Evolutionary conservation across 2,329 filamentous ascomycete genomes (phyloP).

Genomic region (Aspergillus sp.): DNA sequence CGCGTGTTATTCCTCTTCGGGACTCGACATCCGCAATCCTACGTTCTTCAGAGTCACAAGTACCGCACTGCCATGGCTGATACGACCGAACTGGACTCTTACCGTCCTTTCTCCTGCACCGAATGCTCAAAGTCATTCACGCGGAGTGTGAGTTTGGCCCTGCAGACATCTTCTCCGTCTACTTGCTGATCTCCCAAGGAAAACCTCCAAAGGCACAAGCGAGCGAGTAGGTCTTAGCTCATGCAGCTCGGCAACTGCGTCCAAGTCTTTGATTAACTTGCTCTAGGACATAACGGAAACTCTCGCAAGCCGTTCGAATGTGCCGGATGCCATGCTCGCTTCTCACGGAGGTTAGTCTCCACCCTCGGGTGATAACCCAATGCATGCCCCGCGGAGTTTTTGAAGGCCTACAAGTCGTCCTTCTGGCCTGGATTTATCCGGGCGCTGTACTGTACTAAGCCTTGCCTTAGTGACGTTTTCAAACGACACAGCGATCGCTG

Average conservation of each 20-base stretch:
- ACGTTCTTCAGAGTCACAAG: too few relatives aligned
- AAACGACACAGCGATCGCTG: not conserved
- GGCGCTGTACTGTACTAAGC: not conserved
- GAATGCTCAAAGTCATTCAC: conserved; percentile 5
- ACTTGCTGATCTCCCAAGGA: not conserved
- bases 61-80: too few relatives aligned
- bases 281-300: not conserved
- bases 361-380: too few relatives aligned
- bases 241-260: too few relatives aligned
- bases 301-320: conserved; percentile 1
- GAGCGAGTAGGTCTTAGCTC: conserved; percentile 1
- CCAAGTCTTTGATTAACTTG: too few relatives aligned
- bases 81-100: not conserved
- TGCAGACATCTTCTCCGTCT: not conserved
- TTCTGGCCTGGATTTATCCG: not conserved
- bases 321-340: conserved; percentile 3
- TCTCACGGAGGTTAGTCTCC: conserved; percentile 4
- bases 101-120: not conserved
- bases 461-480: not conserved
- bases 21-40: too few relatives aligned
- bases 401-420: too few relatives aligned
- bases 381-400: too few relatives aligned
- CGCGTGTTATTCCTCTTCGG: too few relatives aligned
- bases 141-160: not conserved
- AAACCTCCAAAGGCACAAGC: conserved; percentile 11